Evolutionary conservation across 441 rosid genomes (phyloP).

Genomic region (Pelargonium citronellum): DNA sequence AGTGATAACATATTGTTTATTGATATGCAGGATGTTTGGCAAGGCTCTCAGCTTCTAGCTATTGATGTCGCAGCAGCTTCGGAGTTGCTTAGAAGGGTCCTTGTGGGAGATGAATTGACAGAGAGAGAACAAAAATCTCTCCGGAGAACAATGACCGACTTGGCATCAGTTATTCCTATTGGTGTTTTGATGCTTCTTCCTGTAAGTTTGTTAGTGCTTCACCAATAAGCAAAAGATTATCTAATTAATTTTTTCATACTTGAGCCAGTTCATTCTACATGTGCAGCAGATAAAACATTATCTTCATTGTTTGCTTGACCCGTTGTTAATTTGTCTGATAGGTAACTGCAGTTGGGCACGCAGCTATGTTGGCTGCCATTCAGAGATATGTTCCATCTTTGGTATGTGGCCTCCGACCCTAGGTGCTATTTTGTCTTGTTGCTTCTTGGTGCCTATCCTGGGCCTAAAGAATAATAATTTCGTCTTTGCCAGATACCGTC

Average conservation of each 20-base stretch:
- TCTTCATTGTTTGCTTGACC: neutral
- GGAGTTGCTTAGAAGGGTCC: slow-evolving; percentile 64
- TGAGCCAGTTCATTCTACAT: neutral
- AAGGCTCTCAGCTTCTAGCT: slow-evolving; percentile 96
- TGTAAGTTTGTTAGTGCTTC: slow-evolving; percentile 41
- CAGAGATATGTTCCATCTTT: slow-evolving; percentile 87
- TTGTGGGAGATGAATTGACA: slow-evolving; percentile 84
- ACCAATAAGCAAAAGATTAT: slow-evolving; percentile 3
- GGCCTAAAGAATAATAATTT: slow-evolving; percentile 10
- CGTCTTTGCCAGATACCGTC: slow-evolving; percentile 71
- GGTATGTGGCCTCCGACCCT: slow-evolving; percentile 39
- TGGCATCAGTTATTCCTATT: slow-evolving; percentile 93
- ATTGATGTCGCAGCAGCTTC: slow-evolving; percentile 81
- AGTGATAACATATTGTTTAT: slow-evolving; percentile 10
- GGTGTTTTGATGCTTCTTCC: slow-evolving; percentile 97
- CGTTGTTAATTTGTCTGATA: slow-evolving; percentile 24
- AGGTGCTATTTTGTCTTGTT: slow-evolving; percentile 13
- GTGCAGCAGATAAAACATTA: neutral
- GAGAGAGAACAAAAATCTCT: slow-evolving; percentile 82
- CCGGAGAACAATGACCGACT: slow-evolving; percentile 74
- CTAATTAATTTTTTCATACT: neutral
- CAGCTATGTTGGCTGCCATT: slow-evolving; percentile 93
- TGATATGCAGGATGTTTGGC: slow-evolving; percentile 78
- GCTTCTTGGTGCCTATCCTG: slow-evolving; percentile 4
- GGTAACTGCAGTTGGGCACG: slow-evolving; percentile 98